Evolutionary conservation across 495 filamentous ascomycete genomes (phyloP).

Genomic region (Neurospora sp.): DNA sequence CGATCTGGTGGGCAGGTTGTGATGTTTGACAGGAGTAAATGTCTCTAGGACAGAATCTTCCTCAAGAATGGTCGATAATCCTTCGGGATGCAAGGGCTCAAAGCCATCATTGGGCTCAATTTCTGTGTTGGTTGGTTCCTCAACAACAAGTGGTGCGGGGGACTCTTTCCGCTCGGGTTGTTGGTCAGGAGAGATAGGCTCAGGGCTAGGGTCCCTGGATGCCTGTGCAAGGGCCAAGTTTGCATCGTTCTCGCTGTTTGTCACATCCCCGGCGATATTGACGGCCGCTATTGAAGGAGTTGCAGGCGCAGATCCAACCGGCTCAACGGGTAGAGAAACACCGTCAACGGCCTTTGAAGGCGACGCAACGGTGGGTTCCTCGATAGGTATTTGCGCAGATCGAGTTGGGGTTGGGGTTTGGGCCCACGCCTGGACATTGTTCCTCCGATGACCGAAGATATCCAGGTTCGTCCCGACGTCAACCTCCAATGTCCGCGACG

Average conservation of each 20-base stretch:
- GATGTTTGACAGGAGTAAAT: neutral
- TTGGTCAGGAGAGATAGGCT: neutral
- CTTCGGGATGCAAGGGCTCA: constrained; percentile 14
- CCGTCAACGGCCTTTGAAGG: neutral
- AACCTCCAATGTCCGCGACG: constrained; percentile 7
- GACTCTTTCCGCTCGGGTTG: neutral
- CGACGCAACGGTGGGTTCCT: neutral
- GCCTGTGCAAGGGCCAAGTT: constrained; percentile 8
- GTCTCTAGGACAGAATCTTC: constrained; percentile 8
- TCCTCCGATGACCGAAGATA: constrained; percentile 16
- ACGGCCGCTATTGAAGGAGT: neutral
- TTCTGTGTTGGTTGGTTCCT: neutral
- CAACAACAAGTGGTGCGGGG: neutral
- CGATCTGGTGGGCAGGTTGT: neutral
- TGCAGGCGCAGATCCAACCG: neutral
- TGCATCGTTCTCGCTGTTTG: neutral
- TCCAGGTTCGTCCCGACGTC: constrained; percentile 21
- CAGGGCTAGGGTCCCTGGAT: constrained; percentile 6
- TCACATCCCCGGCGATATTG: neutral
- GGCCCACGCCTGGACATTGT: neutral
- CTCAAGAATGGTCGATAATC: constrained; percentile 22
- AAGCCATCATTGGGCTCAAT: constrained; percentile 2
- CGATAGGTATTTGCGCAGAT: neutral
- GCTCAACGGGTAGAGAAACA: neutral
- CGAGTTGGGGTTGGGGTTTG: neutral